Percentiles rank a stretch among this genome's conserved stretches.
Conservation (phyloP, 164 flowering plant species). For the Santalum album region DNA sequence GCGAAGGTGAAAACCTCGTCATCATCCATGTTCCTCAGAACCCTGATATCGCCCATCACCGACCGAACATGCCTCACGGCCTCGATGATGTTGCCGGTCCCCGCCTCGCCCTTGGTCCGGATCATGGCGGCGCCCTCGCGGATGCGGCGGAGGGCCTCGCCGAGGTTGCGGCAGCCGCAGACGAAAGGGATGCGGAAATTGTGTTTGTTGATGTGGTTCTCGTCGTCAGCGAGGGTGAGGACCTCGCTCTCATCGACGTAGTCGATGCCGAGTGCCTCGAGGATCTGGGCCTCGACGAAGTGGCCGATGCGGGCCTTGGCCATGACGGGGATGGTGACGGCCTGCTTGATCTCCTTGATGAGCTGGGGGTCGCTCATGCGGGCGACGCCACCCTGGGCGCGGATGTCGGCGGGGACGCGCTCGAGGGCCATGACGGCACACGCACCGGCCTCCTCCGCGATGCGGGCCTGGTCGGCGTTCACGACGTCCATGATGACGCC, state of each 20-base stretch:
- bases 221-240: conserved; percentile 2
- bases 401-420: conserved; percentile 8
- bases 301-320: conserved; percentile 10
- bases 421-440: conserved; percentile 20
- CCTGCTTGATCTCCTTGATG: conserved; percentile 25
- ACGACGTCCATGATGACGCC: conserved; percentile 41
- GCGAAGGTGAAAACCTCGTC: conserved; percentile 42
- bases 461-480: conserved; percentile 29
- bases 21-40: conserved; percentile 35
- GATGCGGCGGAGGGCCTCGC: conserved; percentile 6
- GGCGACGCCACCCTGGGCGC: conserved; percentile 22
- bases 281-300: conserved; percentile 8
- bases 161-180: conserved; percentile 9
- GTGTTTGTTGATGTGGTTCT: conserved; percentile 7
- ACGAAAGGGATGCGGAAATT: conserved; percentile 6
- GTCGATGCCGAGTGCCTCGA: conserved; percentile 4
- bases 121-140: conserved; percentile 9
- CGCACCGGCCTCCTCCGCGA: conserved; percentile 39
- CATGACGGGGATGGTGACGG: conserved; percentile 9
- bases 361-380: conserved; percentile 33
- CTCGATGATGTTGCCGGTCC: conserved; percentile 31
- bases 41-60: conserved; percentile 36
- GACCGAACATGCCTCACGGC: conserved; percentile 36
- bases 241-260: conserved; percentile 10
- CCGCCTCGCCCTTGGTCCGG: conserved; percentile 13